Percentiles rank a stretch among this genome's conserved stretches.
These are phyloP conservation scores for Heterobasidion parviporum DNA, from an alignment of 1,284 basidiomycete genomes.

Conservation along the genomic window DNA sequence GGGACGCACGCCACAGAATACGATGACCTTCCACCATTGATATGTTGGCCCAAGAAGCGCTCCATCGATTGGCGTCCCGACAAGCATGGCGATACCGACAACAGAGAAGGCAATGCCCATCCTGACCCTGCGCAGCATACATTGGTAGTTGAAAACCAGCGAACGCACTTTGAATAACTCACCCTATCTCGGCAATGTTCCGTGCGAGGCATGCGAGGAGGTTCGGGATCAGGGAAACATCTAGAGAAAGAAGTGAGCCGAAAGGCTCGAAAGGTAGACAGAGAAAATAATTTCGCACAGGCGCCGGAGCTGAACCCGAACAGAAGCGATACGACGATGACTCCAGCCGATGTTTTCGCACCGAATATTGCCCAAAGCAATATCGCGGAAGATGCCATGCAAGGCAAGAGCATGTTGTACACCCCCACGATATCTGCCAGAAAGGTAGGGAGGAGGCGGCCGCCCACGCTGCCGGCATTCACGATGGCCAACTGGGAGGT, in stretches of 20 bases:
- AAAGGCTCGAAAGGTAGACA: too few species aligned
- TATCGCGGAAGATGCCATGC: constrained; percentile 29
- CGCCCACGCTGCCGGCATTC: constrained; percentile 40
- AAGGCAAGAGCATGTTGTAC: constrained; percentile 23
- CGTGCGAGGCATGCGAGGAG: constrained; percentile 34
- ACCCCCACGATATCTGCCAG: constrained; percentile 38
- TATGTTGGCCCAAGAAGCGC: constrained; percentile 25
- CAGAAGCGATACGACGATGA: constrained; percentile 29
- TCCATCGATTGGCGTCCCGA: constrained; percentile 42
- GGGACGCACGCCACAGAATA: constrained; percentile 26
- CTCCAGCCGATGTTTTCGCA: constrained; percentile 26
- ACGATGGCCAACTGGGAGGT: constrained; percentile 26
- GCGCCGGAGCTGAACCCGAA: constrained; percentile 27
- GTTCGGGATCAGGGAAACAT: constrained; percentile 41
- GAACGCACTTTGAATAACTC: not conserved
- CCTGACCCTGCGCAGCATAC: constrained; percentile 14
- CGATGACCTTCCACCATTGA: constrained; percentile 28
- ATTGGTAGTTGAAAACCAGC: not conserved
- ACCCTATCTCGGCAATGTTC: constrained; percentile 39
- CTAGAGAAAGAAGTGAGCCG: constrained; percentile 28
- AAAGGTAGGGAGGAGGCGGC: constrained; percentile 39
- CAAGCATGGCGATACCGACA: constrained; percentile 36
- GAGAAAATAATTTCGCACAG: not conserved
- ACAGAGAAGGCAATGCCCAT: constrained; percentile 46
- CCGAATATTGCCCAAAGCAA: constrained; percentile 36